Conservation (phyloP, 1,139 yeast species). For the Lodderomyces orthopsilosis region DNA sequence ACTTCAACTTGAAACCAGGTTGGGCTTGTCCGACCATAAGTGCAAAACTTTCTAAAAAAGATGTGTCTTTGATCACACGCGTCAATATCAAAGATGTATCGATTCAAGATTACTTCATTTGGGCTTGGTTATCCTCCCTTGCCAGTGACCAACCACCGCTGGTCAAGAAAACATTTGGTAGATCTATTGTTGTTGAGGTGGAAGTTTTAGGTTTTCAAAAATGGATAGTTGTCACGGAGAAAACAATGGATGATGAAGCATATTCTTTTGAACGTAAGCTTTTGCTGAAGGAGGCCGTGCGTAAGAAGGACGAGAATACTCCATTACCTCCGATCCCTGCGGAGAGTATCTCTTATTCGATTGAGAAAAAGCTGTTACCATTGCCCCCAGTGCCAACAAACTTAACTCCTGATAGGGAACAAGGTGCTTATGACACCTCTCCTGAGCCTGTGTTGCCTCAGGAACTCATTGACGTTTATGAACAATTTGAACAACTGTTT, state of each 20-base stretch:
- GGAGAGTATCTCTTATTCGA: background rate
- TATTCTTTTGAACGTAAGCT: background rate
- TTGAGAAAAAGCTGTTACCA: background rate
- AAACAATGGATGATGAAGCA: slow-evolving; percentile 46
- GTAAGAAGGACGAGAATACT: background rate
- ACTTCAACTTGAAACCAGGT: slow-evolving; percentile 41
- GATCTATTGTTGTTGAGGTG: slow-evolving; percentile 73
- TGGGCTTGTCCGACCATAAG: slow-evolving; percentile 31
- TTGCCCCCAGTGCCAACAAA: background rate
- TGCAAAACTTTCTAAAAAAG: slow-evolving; percentile 17
- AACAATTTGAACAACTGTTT: slow-evolving; percentile 12
- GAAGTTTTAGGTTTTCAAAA: slow-evolving; percentile 74
- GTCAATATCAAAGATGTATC: slow-evolving; percentile 63
- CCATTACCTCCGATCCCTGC: slow-evolving; percentile 6
- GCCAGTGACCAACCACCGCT: slow-evolving; percentile 70
- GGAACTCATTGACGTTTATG: slow-evolving; percentile 4
- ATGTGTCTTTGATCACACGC: slow-evolving; percentile 42
- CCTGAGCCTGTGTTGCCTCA: background rate
- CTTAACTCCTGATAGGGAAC: background rate
- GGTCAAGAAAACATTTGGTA: slow-evolving; percentile 71
- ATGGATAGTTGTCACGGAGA: slow-evolving; percentile 81
- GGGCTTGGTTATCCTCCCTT: slow-evolving; percentile 85
- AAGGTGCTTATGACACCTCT: background rate
- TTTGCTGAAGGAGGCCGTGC: background rate
- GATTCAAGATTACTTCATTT: slow-evolving; percentile 81